Evolutionary conservation across 306 rosid genomes (phyloP).

Genomic region (Medicago truncatula): MtrunA17r5.0-ANR NC_053049.1:41699001-41699500

Average conservation of each 20-base stretch:
- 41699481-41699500: background rate
- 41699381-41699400: slow-evolving; percentile 48
- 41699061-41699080: slow-evolving; percentile 53
- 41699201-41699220: slow-evolving; percentile 55
- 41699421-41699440: slow-evolving; percentile 48
- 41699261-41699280: slow-evolving; percentile 54
- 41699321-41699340: slow-evolving; percentile 55
- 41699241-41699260: slow-evolving; percentile 55
- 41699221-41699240: slow-evolving; percentile 56
- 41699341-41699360: slow-evolving; percentile 53
- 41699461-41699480: slow-evolving; percentile 17
- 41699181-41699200: slow-evolving; percentile 44
- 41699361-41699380: slow-evolving; percentile 54
- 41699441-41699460: slow-evolving; percentile 34
- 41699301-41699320: slow-evolving; percentile 50
- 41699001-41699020: slow-evolving; percentile 52
- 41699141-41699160: slow-evolving; percentile 50
- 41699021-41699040: slow-evolving; percentile 56
- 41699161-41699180: slow-evolving; percentile 53
- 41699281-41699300: slow-evolving; percentile 56
- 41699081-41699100: slow-evolving; percentile 48
- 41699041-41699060: slow-evolving; percentile 51
- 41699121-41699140: slow-evolving; percentile 57
- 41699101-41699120: slow-evolving; percentile 47
- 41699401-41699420: slow-evolving; percentile 42